These are phyloP conservation scores for Flaveria ramosissima DNA, from an alignment of 129 eudicot species.

Conservation along the genomic window DNA sequence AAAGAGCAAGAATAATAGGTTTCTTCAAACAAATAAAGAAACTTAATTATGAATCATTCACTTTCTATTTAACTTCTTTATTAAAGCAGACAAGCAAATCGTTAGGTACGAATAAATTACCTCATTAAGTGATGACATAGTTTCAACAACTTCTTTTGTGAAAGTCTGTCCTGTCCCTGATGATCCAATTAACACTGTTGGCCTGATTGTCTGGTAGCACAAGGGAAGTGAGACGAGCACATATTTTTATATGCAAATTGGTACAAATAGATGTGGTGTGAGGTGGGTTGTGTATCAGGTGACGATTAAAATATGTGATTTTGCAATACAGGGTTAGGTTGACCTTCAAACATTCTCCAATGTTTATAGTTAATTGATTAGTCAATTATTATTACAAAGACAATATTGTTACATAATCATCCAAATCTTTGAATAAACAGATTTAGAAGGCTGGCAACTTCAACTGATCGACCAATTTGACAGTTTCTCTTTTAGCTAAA, in stretches of 20 bases:
- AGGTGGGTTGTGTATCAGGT: neutral
- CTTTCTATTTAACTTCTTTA: slow-evolving; percentile 5
- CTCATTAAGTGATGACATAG: slow-evolving; percentile 88
- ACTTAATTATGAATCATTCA: slow-evolving; percentile 14
- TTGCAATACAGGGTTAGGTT: neutral
- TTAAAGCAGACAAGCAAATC: neutral
- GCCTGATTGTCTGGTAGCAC: slow-evolving; percentile 68
- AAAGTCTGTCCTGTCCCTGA: slow-evolving; percentile 95
- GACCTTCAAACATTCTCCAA: neutral
- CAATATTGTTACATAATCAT: neutral
- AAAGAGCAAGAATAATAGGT: slow-evolving; percentile 91
- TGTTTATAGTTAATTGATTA: neutral
- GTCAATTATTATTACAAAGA: neutral
- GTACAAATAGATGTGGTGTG: neutral
- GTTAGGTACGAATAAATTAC: slow-evolving; percentile 36
- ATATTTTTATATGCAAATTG: neutral
- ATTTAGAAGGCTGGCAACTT: neutral
- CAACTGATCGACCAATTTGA: neutral
- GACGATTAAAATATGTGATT: neutral
- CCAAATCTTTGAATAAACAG: neutral
- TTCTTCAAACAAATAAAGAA: slow-evolving; percentile 47
- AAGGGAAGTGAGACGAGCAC: slow-evolving; percentile 7
- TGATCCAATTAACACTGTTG: slow-evolving; percentile 93
- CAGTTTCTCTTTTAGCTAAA: neutral
- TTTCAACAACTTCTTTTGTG: slow-evolving; percentile 87